Evolutionary conservation across 2,329 filamentous ascomycete species (phyloP).

Genomic region (Parastagonospora nodorum): DNA sequence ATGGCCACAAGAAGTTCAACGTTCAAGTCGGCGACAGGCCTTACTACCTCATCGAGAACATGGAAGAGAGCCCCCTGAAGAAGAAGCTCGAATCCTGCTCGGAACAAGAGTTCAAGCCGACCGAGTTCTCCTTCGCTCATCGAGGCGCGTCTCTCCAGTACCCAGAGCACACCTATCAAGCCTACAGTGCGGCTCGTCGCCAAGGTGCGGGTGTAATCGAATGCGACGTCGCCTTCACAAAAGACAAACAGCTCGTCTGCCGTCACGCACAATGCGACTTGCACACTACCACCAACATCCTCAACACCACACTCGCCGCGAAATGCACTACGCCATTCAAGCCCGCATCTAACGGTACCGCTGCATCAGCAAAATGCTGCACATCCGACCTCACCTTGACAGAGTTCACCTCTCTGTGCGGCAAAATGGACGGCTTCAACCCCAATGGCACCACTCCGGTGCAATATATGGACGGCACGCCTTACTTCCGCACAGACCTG

Average conservation of each 20-base stretch:
- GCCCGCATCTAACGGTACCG: slow-evolving; percentile 36
- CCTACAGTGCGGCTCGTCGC: slow-evolving; percentile 39
- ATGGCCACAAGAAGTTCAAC: slow-evolving; percentile 32
- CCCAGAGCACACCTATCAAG: slow-evolving; percentile 42
- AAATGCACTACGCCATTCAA: slow-evolving; percentile 46
- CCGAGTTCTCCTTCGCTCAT: slow-evolving; percentile 43
- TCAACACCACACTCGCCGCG: slow-evolving; percentile 40
- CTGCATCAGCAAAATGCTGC: slow-evolving; percentile 70
- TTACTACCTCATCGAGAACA: slow-evolving; percentile 45
- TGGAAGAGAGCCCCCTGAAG: slow-evolving; percentile 46
- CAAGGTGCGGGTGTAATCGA: slow-evolving; percentile 46
- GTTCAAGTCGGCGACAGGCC: slow-evolving; percentile 44
- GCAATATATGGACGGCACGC: slow-evolving; percentile 64
- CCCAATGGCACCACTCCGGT: slow-evolving; percentile 62
- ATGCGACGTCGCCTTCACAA: slow-evolving; percentile 47
- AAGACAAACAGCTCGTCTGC: slow-evolving; percentile 46
- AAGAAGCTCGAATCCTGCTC: slow-evolving; percentile 45
- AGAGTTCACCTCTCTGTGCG: slow-evolving; percentile 71
- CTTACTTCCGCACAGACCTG: slow-evolving; percentile 67
- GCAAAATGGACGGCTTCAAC: slow-evolving; percentile 68
- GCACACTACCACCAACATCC: slow-evolving; percentile 46
- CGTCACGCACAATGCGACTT: slow-evolving; percentile 46
- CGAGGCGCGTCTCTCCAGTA: slow-evolving; percentile 45
- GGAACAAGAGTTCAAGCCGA: slow-evolving; percentile 41
- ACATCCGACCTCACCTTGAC: slow-evolving; percentile 71